Base-by-base conservation (phyloP, 2,329 filamentous ascomycete genomes). In the Colletotrichum godetiae region DNA sequence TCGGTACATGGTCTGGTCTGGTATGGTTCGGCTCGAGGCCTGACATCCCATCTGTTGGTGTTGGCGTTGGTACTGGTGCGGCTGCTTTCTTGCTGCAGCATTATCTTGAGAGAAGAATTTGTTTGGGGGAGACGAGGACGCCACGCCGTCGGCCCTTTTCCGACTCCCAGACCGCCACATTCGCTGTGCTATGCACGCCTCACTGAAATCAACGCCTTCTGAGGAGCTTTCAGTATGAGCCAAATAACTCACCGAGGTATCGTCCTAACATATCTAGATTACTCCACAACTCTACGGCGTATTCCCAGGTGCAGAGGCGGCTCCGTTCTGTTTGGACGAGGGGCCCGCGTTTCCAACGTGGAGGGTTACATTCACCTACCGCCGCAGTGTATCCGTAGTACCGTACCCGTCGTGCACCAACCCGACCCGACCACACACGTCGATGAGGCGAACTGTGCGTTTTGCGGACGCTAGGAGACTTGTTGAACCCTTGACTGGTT, bases 321-420 rank as follows among this genome's bases (percentile, higher is more conserved):
- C n/a, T 24, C 46, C 59, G 59, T 63, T 59, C 59, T 72, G 66
- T 69, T 72, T 72, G 69, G 66, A 72, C 58, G 58, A 68, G 58
- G 27, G 42, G 57, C 27, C n/a, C 8, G 13, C 42, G 33, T 55
- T 13, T n/a, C 35, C 33, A 63, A 52, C 57, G 69, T 69, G 69
- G 69, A 72, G 69, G 66, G 69, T 69, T 72, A 56, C 65, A 72
- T 35, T 63, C 19, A 49, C 42, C 42, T 49, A 49, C 42, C 42
- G 42, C 42, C 42, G 42, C 42, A 19, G 42, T 49, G 42, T 49
- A 49, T n/a, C 19, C 42, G 42, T 49, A 49, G 42, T 49, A 49
- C 42, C 42, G 15, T 49, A 49, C 42, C 42, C 42, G 42, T 49
- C 19, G 42, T n/a, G 42, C 42, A 19, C 42, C 42, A 49, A 49